These are phyloP conservation scores for Nissolia schottii DNA, from an alignment of 306 rosid species.

Conservation along the genomic window DNA sequence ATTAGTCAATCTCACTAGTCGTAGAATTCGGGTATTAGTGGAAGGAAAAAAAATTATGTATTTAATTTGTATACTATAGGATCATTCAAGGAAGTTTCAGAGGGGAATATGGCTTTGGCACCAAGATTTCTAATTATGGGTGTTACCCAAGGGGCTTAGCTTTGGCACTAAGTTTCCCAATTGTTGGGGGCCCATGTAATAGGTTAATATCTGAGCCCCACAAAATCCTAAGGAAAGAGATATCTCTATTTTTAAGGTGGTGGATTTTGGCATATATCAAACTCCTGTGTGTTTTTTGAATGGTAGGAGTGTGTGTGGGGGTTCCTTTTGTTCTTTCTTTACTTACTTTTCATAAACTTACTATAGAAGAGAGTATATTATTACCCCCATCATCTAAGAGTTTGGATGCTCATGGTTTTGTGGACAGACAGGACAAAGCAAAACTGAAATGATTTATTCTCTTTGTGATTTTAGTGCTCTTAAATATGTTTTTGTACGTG, in stretches of 20 bases:
- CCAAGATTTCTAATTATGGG: constrained; percentile 57
- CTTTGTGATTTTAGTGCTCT: constrained; percentile 49
- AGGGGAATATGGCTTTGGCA: constrained; percentile 51
- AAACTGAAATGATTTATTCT: constrained; percentile 49
- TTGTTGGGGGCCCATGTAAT: constrained; percentile 40
- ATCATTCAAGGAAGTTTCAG: constrained; percentile 51
- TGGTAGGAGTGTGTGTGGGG: constrained; percentile 36
- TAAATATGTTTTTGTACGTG: constrained; percentile 35
- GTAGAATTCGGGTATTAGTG: too few species aligned
- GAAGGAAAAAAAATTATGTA: too few species aligned
- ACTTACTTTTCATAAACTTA: constrained; percentile 58
- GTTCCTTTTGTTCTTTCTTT: constrained; percentile 43
- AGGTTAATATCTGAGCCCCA: constrained; percentile 51
- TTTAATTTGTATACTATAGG: background rate
- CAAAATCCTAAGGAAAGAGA: constrained; percentile 87
- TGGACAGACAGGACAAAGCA: constrained; percentile 52
- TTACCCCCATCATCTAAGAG: constrained; percentile 60
- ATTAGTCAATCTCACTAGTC: too few species aligned
- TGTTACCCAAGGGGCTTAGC: constrained; percentile 42
- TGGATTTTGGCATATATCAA: constrained; percentile 42
- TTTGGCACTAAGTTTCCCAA: constrained; percentile 62
- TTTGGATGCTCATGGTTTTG: constrained; percentile 49
- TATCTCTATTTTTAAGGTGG: constrained; percentile 55
- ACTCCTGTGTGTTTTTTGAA: constrained; percentile 42
- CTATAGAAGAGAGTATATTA: constrained; percentile 47